Base-by-base conservation (phyloP, 768 basidiomycete genomes). In the Amanita rubescens region DNA sequence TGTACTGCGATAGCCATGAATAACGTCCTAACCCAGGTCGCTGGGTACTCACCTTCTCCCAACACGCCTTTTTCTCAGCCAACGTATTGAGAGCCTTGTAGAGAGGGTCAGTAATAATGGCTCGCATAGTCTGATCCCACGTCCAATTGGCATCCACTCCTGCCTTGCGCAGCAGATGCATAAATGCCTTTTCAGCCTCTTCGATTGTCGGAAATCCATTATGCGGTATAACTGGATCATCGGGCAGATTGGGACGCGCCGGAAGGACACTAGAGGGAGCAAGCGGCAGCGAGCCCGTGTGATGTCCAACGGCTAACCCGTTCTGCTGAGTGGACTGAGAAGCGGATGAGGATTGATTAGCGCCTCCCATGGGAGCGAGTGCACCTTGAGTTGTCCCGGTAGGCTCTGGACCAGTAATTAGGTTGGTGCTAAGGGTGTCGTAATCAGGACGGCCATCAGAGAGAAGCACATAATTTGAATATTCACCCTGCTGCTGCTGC, bases 111-210 rank as follows among this genome's bases (percentile, higher is more conserved):
- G 93, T 97, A 69, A 99, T 95, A 69, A 96, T 93, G 62, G 91
- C 88, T 65, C 94, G 81, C 90, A 98, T 96, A 49, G 94, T 93
- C 72, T 90, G 85, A 67, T 99, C 96, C 96, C 96, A 99, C 33
- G 92, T 92, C 90, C 91, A 97, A 58, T 79, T 85, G 42, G 87
- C 84, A 68, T 92, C 90, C 39, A 98, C 88, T 30, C 90, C 90
- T 43, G 90, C 87, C 70, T 91, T 92, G 60, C 86, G 79, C 60
- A 99, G 70, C 53, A 99, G 73, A 71, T 90, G 90, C 63, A 84
- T 82, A 67, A 99, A 99, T 11, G 94, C 96, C 64, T 90, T 89
- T 67, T 96, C 94, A 19, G 92, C 94, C 61, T 96, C 92, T 61
- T 91, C 90, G 10, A 83, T 68, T 5, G 90, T 95, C 42, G 78